Evolutionary conservation across 805 yeast species (phyloP), one percentile per base, ranked within the genome.

Genomic region (Cyberlindnera lachancei): DNA sequence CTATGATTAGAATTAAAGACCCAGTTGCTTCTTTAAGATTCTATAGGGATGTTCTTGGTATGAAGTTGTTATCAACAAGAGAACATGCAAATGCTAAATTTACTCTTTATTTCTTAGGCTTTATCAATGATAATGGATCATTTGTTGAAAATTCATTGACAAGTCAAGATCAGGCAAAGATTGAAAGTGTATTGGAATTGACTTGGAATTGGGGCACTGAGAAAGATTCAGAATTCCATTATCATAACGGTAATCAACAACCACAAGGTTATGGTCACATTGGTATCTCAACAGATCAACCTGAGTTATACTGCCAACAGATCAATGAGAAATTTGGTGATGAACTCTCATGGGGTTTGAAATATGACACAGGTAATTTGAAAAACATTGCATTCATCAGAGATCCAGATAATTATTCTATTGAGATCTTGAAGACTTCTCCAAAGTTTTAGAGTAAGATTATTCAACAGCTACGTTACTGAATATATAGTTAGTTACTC

Each of bases 151-250:
- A 58, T 26, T 49, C 63, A 22, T 59, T 65, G 35, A 44, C 53
- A 4, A 48, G 35, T 21, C 42, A 34, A 3, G 45, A 47, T 3
- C 69, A 64, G 44, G 56, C 68, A 6, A 31, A 45, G 31, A 61
- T 76, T 38, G 86, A 84, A 54, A 79, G 90, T 15, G 59, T 92
- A 10, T 57, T 92, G 34, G 98, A 92, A 61, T 68, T 92, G 53
- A 90, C 97, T 29, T 90, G 86, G 63, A 92, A 92, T 63, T 90
- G 86, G 79, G 98, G 97, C 15, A 85, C 96, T 15, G 98, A 92
- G 55, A 50, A 61, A 15, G 95, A 90, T 40, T 67, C 70, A 13
- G 66, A 69, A 5, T 84, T 86, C 61, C 61, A 67, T 31, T 92
- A 90, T 58, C 94, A 87, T 59, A 76, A 73, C 41, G 95, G 95